A percentile compares a stretch with the other conserved stretches of the same genome.
phyloP scores from a whole-genome alignment of 75 land plant genomes.

The Selaginella tamariscina region DNA sequence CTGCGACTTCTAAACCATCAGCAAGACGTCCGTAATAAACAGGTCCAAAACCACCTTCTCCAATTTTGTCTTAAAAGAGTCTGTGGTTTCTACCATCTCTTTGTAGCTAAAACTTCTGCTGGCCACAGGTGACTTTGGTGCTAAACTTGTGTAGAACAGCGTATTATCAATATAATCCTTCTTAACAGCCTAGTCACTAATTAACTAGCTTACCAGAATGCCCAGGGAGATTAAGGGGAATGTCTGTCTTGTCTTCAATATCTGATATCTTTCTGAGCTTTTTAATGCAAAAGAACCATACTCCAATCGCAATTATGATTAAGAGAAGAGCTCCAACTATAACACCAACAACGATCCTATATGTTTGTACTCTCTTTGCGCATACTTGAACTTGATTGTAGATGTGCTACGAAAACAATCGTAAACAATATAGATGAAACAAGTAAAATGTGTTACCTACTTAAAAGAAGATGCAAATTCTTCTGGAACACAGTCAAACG shows the following conservation, averaged over 20 bases:
- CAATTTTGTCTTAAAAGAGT: neutral
- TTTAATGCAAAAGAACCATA: neutral
- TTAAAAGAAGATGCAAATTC: neutral
- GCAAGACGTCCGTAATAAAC: neutral
- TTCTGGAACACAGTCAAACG: neutral
- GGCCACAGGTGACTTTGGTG: neutral
- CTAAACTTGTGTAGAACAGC: neutral
- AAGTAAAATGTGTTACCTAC: neutral
- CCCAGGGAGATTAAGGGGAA: too few relatives aligned
- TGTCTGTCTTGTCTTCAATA: neutral
- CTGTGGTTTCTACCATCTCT: neutral
- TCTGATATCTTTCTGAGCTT: neutral
- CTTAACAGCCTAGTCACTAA: too few relatives aligned
- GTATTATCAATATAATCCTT: neutral
- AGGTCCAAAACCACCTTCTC: neutral
- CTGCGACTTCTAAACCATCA: neutral
- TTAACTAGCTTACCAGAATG: neutral
- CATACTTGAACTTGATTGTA: neutral
- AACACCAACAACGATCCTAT: neutral
- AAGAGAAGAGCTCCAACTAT: neutral
- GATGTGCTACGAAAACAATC: neutral
- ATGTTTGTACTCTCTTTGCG: neutral
- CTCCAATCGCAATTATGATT: neutral
- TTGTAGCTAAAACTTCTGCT: neutral
- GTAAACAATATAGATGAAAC: neutral